A percentile compares a stretch with the other conserved stretches of the same genome.
Evolutionary conservation across 257 asterid genomes (phyloP).

Genomic region (Solanum microdontum): DNA sequence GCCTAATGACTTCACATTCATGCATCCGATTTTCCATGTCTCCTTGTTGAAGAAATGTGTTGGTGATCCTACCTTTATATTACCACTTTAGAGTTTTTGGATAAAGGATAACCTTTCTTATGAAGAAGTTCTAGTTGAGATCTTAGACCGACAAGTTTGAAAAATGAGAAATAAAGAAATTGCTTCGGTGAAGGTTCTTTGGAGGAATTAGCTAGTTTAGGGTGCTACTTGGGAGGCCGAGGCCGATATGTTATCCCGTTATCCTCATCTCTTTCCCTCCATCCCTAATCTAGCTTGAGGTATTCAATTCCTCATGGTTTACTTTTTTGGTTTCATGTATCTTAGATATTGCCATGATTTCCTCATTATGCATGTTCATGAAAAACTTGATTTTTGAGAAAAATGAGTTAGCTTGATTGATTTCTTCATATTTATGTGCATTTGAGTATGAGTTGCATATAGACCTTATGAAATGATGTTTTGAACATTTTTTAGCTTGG

Average conservation of each 20-base stretch:
- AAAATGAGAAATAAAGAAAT: background rate
- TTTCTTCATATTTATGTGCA: background rate
- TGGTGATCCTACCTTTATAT: background rate
- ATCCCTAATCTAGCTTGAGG: background rate
- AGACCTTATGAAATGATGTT: background rate
- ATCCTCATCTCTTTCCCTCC: background rate
- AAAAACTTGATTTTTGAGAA: background rate
- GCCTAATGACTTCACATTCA: background rate
- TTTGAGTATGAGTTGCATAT: background rate
- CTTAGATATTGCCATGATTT: background rate
- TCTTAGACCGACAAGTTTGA: background rate
- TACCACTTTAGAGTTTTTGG: background rate
- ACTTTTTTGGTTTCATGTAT: background rate
- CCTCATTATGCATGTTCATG: background rate
- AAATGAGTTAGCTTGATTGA: background rate
- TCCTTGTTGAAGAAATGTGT: background rate
- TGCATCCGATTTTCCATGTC: background rate
- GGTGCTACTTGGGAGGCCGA: background rate
- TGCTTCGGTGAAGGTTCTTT: background rate
- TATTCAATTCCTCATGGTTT: too few relatives aligned
- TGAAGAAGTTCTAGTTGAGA: background rate
- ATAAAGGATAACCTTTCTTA: background rate
- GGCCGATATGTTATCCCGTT: background rate
- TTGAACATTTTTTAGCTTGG: background rate
- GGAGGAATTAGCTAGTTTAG: background rate